These are phyloP conservation scores for Yarrowia deformans DNA, from an alignment of 805 yeast species.

Conservation along the genomic window DNA sequence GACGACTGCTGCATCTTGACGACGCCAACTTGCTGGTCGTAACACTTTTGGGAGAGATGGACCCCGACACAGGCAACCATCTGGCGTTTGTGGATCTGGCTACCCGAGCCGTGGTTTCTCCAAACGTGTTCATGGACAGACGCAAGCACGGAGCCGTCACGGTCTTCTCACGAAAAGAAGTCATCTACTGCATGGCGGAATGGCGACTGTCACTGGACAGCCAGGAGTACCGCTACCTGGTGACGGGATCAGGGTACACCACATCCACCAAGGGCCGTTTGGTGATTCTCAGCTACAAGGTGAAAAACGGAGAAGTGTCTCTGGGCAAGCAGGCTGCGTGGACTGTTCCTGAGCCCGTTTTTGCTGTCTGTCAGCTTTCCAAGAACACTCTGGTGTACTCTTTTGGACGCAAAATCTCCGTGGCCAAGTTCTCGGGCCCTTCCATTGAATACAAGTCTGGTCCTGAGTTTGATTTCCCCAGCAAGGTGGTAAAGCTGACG, in stretches of 20 bases:
- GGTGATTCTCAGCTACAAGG: conserved; percentile 16
- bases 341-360: conserved; percentile 35
- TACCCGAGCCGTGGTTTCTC: conserved; percentile 13
- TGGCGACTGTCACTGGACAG: conserved; percentile 20
- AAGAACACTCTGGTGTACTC: conserved; percentile 24
- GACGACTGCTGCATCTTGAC: conserved; percentile 20
- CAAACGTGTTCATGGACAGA: conserved; percentile 22
- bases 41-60: not conserved
- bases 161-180: conserved; percentile 1
- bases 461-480: conserved; percentile 28
- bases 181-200: conserved; percentile 28
- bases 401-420: conserved; percentile 4
- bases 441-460: conserved; percentile 27
- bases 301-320: conserved; percentile 19
- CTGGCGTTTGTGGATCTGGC: conserved; percentile 11
- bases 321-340: conserved; percentile 37
- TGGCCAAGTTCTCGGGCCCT: conserved; percentile 17
- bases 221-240: conserved; percentile 16
- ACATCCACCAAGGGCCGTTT: conserved; percentile 13
- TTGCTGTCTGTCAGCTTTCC: conserved; percentile 14
- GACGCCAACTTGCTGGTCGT: conserved; percentile 5
- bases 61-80: conserved; percentile 11
- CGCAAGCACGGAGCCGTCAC: conserved; percentile 23
- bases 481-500: conserved; percentile 24
- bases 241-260: conserved; percentile 16